These are phyloP conservation scores for Secale cereale DNA, from an alignment of 176 grass and related monocot genomes.

Conservation along the genomic window DNA sequence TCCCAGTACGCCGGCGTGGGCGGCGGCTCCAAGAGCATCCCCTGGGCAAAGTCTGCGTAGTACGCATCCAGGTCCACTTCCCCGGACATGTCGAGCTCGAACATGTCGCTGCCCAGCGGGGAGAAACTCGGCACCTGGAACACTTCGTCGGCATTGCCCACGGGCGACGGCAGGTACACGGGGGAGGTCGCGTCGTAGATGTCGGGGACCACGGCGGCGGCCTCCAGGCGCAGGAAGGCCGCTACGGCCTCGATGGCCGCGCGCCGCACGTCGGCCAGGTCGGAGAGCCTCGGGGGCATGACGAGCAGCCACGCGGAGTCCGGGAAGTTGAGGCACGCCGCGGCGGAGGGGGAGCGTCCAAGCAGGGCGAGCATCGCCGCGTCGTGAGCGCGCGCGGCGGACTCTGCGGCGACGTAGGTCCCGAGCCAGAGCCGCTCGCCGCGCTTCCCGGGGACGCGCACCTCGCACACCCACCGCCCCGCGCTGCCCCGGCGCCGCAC, in stretches of 20 bases:
- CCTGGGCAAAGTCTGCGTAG: conserved; percentile 45
- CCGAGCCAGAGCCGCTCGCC: conserved; percentile 75
- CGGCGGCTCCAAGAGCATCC: conserved; percentile 44
- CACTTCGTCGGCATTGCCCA: background rate
- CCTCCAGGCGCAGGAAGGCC: conserved; percentile 16
- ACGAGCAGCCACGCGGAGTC: conserved; percentile 47
- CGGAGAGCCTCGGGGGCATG: conserved; percentile 13
- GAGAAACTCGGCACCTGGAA: too few relatives aligned
- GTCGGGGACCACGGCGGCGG: background rate
- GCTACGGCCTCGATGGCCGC: conserved; percentile 36
- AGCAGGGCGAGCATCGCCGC: conserved; percentile 43
- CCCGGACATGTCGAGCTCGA: conserved; percentile 24
- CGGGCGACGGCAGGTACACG: background rate
- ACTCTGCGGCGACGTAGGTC: conserved; percentile 52
- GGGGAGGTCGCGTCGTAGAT: background rate
- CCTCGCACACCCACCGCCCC: conserved; percentile 73
- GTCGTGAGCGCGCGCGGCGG: conserved; percentile 72
- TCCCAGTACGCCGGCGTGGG: conserved; percentile 18
- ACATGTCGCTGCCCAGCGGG: background rate
- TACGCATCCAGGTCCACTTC: conserved; percentile 31
- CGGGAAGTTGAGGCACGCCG: conserved; percentile 51
- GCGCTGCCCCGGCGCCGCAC: conserved; percentile 51
- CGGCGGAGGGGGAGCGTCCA: background rate
- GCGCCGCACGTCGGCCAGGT: conserved; percentile 25
- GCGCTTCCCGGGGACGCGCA: conserved; percentile 57